Evolutionary conservation across 306 rosid species (phyloP).

Genomic region (Canavalia gladiata): DNA sequence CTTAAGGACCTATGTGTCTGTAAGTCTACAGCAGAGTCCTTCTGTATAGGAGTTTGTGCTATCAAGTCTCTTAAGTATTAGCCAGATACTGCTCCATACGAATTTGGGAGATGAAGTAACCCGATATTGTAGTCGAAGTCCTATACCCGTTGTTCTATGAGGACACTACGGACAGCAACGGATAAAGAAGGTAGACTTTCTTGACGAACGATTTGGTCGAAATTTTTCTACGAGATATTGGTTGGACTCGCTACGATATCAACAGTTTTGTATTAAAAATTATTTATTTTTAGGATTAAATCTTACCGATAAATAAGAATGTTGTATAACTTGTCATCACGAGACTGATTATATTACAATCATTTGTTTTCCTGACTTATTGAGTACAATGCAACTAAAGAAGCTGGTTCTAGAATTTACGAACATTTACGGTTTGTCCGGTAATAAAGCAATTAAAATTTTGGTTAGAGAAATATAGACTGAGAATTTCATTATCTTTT

Average conservation of each 20-base stretch:
- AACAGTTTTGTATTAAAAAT: neutral
- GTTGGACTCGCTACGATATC: neutral
- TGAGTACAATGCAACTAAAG: neutral
- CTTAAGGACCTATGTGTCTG: neutral
- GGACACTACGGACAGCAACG: neutral
- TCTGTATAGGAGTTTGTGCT: no score
- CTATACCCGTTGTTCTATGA: conserved; percentile 12
- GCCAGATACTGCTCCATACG: neutral
- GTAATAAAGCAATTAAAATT: no score
- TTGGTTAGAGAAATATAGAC: no score
- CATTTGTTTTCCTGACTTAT: neutral
- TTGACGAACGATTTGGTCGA: conserved; percentile 6
- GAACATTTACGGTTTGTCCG: no score
- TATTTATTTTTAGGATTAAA: neutral
- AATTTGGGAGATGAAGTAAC: conserved; percentile 28
- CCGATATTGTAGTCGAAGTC: neutral
- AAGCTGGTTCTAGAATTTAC: neutral
- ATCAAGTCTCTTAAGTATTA: no score
- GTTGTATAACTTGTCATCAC: neutral
- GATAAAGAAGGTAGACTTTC: neutral
- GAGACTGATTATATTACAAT: neutral
- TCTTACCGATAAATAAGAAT: neutral
- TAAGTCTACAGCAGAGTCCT: neutral
- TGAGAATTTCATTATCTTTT: no score
- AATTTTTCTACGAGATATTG: neutral